Base-by-base conservation (phyloP, 768 basidiomycete genomes). In the Lepiota brunneoincarnata region DNA sequence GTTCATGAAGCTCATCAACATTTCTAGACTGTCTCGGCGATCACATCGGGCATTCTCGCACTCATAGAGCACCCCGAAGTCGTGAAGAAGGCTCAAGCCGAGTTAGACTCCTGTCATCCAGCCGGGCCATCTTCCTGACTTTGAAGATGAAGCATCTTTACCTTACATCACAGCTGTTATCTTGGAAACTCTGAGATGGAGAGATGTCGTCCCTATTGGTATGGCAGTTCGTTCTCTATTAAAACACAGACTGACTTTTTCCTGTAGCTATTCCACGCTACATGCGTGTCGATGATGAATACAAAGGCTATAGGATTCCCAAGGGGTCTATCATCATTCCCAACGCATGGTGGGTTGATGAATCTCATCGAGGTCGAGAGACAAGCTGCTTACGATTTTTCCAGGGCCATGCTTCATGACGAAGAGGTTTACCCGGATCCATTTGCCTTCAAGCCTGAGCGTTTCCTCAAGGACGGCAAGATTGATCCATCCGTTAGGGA, bases 281-380 rank as follows among this genome's bases (percentile, higher is more conserved):
- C 34, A 53, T 60, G 9, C 67, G 60, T 6, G 66, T 68, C 49
- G 77, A 81, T 42, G 79, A 81, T 55, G 61, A 69, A 3, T 81
- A 77, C 54, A 69, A 73, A 1, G 78, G 75, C 1, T 72, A 74
- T 55, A 65, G 65, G 38, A 76, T 81, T 38, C 79, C 77, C 0
- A 73, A 76, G 55, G 75, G 67, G 14, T 63, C 73, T 1, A 56
- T 72, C 2, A 66, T 75, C 15, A 63, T 73, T 18, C 65, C 58
- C 3, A 74, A 75, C 49, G 57, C 64, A 26, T 75, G 72, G 73
- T 69, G 49, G 9, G 20, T 18, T 47, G 17, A 36, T 6, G 17
- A 7, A 28, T 23, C 18, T 26, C 24, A 17, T 17, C 15, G 20
- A 28, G 21, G 7, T 23, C n/a, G 9, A 38, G 24, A 18, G 17